phyloP scores from a whole-genome alignment of 495 filamentous ascomycete species.

The Trichoderma reesei region DNA sequence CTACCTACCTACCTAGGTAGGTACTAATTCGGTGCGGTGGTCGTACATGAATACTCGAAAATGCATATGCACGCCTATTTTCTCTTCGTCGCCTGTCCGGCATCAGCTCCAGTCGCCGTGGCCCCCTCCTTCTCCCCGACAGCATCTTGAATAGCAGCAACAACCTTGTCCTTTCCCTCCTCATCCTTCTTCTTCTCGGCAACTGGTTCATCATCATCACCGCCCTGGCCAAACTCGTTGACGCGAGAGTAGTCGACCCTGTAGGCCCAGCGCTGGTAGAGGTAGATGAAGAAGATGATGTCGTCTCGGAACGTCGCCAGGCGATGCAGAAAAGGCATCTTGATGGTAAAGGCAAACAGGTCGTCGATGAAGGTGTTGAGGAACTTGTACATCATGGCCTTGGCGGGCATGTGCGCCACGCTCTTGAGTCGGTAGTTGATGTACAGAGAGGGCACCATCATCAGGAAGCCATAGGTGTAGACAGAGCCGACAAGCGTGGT shows the following conservation, averaged over 20 bases:
- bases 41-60: too few species aligned
- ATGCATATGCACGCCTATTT: conserved; percentile 21
- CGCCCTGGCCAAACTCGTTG: conserved; percentile 97
- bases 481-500: conserved; percentile 90
- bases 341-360: conserved; percentile 96
- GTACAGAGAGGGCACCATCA: conserved; percentile 97
- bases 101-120: conserved; percentile 34
- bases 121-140: conserved; percentile 15
- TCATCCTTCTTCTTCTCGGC: conserved; percentile 31
- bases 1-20: too few species aligned
- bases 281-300: conserved; percentile 94
- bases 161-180: neutral
- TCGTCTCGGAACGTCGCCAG: conserved; percentile 90
- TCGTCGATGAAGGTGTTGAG: conserved; percentile 60
- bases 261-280: conserved; percentile 94
- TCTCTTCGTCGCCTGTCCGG: conserved; percentile 39
- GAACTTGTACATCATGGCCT: conserved; percentile 97
- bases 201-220: conserved; percentile 65
- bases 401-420: conserved; percentile 93
- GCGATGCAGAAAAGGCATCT: conserved; percentile 95
- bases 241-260: conserved; percentile 85
- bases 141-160: conserved; percentile 12
- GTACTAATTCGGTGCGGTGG: too few species aligned
- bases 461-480: conserved; percentile 96
- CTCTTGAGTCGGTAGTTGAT: conserved; percentile 98